A percentile compares a stretch with the other conserved stretches of the same genome.
These are phyloP conservation scores for Sclerospora graminicola DNA, from an alignment of 352 stramenopile genomes.

Conservation along the genomic window DNA sequence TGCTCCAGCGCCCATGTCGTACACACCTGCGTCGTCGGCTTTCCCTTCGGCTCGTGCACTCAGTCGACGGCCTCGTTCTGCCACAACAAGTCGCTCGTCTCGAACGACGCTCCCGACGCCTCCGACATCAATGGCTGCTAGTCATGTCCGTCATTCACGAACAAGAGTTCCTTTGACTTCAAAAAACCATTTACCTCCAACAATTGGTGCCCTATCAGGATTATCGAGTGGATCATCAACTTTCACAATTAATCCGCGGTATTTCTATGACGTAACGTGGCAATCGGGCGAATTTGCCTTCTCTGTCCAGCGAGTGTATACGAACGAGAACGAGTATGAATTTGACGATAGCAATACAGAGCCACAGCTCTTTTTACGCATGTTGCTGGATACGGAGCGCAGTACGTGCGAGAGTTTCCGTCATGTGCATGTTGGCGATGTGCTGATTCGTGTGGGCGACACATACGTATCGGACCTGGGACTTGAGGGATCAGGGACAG, in stretches of 20 bases:
- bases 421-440: conserved; percentile 49
- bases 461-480: conserved; percentile 52
- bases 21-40: conserved; percentile 18
- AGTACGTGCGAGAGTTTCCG: conserved; percentile 54
- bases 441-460: conserved; percentile 52
- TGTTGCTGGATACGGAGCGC: conserved; percentile 68
- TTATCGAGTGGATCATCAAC: conserved; percentile 47
- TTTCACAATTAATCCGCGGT: conserved; percentile 38
- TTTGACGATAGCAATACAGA: conserved; percentile 28
- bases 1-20: conserved; percentile 16
- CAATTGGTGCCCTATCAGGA: conserved; percentile 47
- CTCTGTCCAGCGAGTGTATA: conserved; percentile 61
- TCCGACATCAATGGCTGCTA: conserved; percentile 10
- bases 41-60: conserved; percentile 16
- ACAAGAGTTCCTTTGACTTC: conserved; percentile 33
- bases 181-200: conserved; percentile 46
- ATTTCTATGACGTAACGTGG: conserved; percentile 59
- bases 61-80: conserved; percentile 12
- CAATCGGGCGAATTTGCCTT: conserved; percentile 58
- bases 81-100: conserved; percentile 10
- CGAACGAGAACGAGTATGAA: conserved; percentile 32
- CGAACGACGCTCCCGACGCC: conserved; percentile 7
- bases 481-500: conserved; percentile 35
- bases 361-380: conserved; percentile 45
- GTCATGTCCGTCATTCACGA: conserved; percentile 29